phyloP scores from a whole-genome alignment of 176 grass and related monocot genomes.

The Dactylis glomerata region DNA sequence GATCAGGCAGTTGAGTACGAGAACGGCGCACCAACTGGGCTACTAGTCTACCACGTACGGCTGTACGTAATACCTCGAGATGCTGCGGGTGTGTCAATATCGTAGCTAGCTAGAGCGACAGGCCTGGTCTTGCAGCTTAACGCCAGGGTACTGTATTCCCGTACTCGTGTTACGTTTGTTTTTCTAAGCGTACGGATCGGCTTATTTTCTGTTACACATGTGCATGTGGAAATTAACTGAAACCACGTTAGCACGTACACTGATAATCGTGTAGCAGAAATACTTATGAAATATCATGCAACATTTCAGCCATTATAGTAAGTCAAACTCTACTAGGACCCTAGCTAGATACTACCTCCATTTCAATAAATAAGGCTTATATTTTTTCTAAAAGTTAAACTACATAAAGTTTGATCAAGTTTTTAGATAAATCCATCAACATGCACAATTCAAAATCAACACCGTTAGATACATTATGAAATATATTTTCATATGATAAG shows the following conservation, averaged over 20 bases:
- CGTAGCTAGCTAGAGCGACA: not conserved
- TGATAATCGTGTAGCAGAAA: not conserved
- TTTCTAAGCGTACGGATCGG: not conserved
- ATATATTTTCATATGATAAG: too few species aligned
- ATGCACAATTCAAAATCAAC: too few species aligned
- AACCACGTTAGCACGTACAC: not conserved
- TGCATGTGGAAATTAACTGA: not conserved
- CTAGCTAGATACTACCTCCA: too few species aligned
- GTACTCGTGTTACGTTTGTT: slow-evolving; percentile 18
- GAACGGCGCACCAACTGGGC: slow-evolving; percentile 12
- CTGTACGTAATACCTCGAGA: slow-evolving; percentile 18
- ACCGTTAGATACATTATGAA: too few species aligned
- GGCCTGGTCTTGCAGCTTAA: slow-evolving; percentile 38
- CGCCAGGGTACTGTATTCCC: slow-evolving; percentile 12
- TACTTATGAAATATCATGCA: not conserved
- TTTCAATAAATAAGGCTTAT: too few species aligned
- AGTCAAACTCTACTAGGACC: not conserved
- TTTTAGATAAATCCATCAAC: too few species aligned
- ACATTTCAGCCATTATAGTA: not conserved
- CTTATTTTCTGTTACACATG: not conserved
- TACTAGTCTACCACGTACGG: not conserved
- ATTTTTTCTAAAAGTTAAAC: too few species aligned
- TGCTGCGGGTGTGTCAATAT: not conserved
- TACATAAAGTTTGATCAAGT: too few species aligned
- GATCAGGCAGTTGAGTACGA: slow-evolving; percentile 1